phyloP scores from a whole-genome alignment of 2,329 filamentous ascomycete species.

The Cylindrodendrum hubeiense region DNA sequence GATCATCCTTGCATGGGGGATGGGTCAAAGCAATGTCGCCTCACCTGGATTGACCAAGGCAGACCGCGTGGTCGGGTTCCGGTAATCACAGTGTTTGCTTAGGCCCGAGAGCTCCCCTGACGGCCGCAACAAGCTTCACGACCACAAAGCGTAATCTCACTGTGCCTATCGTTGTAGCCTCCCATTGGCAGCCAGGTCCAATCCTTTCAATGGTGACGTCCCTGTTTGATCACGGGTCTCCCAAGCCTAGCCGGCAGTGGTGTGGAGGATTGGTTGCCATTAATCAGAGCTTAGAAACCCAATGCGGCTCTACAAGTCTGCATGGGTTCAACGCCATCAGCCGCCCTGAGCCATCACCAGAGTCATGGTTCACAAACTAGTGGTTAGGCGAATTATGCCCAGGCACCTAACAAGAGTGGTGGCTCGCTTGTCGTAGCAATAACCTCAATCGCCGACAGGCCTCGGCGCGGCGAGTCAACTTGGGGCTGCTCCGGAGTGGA shows the following conservation, averaged over 20 bases:
- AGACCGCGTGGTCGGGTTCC: slow-evolving; percentile 23
- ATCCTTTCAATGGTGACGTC: slow-evolving; percentile 32
- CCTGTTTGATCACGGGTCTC: slow-evolving; percentile 34
- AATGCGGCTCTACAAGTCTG: slow-evolving; percentile 31
- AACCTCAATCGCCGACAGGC: not conserved
- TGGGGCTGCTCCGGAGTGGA: not conserved
- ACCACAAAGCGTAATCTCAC: slow-evolving; percentile 35
- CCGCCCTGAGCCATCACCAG: not conserved
- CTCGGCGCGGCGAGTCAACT: not conserved
- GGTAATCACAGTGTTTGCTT: slow-evolving; percentile 32
- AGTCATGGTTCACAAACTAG: not conserved
- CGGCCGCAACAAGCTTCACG: slow-evolving; percentile 33
- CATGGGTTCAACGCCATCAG: slow-evolving; percentile 5
- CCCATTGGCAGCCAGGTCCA: slow-evolving; percentile 29
- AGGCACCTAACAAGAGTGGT: too few species aligned
- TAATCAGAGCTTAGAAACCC: slow-evolving; percentile 33
- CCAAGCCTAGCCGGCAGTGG: slow-evolving; percentile 8
- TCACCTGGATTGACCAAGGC: slow-evolving; percentile 2
- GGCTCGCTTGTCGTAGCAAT: not conserved
- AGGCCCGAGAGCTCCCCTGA: slow-evolving; percentile 29
- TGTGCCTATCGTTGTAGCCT: slow-evolving; percentile 21
- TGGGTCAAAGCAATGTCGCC: slow-evolving; percentile 12
- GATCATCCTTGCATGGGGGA: slow-evolving; percentile 12
- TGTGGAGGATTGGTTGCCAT: slow-evolving; percentile 14
- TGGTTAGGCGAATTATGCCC: not conserved